Base-by-base conservation (phyloP, 2,329 filamentous ascomycete species). In the Metarhizium humberi region DNA sequence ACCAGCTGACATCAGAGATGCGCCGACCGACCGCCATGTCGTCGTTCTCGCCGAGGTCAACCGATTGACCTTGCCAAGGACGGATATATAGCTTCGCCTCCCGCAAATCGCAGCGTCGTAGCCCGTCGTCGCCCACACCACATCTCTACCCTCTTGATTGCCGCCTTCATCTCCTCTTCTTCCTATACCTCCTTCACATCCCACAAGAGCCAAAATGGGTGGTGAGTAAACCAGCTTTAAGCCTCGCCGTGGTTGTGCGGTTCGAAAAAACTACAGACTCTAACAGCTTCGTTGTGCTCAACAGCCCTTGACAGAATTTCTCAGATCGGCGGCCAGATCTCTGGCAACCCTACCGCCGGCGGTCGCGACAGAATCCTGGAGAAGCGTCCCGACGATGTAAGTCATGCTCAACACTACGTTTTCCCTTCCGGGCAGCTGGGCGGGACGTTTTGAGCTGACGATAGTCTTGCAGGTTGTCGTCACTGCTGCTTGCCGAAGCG, bases 401-500 rank as follows among this genome's bases (percentile, higher is more conserved):
- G 75, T 62, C 25, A 25, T 25, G 25, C 42, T 29, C 30, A 6
- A 18, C 40, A 52, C 54, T 29, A 20, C 51, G 50, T 29, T 49
- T 20, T 51, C 42, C 43, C 50, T 38, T 43, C n/a, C 43, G 13
- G 42, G 6, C 18, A 20, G 7, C n/a, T 6, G 6, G 6, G 8
- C 10, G 18, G 18, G 3, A 45, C 8, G 5, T 25, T 30, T 13
- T 1, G 25, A 18, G 25, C 66, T 71, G 58, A 71, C 65, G 52
- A 53, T 58, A 43, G 16, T 18, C 6, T 25, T 49, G n/a, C 52
- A 85, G 82, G 84, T 97, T 62, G 94, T 99, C 66, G 85, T 99
- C 59, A 97, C 94, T 59, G 90, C 88, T 62, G 90, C 88, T 63
- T 88, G 96, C 67, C 90, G 94, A 65, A 95, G 90, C 16, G 84